These are phyloP conservation scores for Wickerhamomyces canadensis DNA, from an alignment of 805 yeast species.

Conservation along the genomic window DNA sequence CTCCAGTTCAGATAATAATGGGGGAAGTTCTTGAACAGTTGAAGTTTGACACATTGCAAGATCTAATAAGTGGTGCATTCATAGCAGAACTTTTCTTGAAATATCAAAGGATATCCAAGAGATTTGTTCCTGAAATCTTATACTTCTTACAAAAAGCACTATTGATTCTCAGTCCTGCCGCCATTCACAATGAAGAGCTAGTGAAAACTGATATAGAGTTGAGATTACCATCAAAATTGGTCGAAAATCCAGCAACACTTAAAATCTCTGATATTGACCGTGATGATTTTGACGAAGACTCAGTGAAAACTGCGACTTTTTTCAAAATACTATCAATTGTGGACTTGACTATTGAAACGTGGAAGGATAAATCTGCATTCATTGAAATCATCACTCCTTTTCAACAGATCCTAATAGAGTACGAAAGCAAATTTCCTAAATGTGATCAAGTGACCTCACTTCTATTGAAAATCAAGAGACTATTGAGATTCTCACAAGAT, in stretches of 20 bases:
- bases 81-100: slow-evolving; percentile 58
- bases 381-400: slow-evolving; percentile 53
- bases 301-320: slow-evolving; percentile 19
- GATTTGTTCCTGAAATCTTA: slow-evolving; percentile 76
- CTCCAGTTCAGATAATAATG: slow-evolving; percentile 74
- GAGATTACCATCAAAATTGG: slow-evolving; percentile 14
- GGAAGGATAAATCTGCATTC: slow-evolving; percentile 62
- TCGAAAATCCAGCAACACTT: slow-evolving; percentile 5
- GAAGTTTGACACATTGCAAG: slow-evolving; percentile 33
- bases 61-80: slow-evolving; percentile 55
- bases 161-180: slow-evolving; percentile 37
- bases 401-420: slow-evolving; percentile 34
- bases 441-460: slow-evolving; percentile 29
- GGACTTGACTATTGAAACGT: slow-evolving; percentile 33
- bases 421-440: slow-evolving; percentile 32
- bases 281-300: slow-evolving; percentile 24
- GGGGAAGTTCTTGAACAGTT: slow-evolving; percentile 61
- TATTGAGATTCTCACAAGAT: slow-evolving; percentile 40
- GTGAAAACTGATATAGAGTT: slow-evolving; percentile 18
- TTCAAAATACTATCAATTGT: slow-evolving; percentile 26
- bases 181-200: slow-evolving; percentile 8
- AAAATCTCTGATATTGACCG: slow-evolving; percentile 18
- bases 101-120: slow-evolving; percentile 76
- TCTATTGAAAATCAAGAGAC: slow-evolving; percentile 40
- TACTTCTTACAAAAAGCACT: slow-evolving; percentile 52